Evolutionary conservation across 2,329 filamentous ascomycete genomes (phyloP).

Genomic region (Sporothrix dimorphospora): DNA sequence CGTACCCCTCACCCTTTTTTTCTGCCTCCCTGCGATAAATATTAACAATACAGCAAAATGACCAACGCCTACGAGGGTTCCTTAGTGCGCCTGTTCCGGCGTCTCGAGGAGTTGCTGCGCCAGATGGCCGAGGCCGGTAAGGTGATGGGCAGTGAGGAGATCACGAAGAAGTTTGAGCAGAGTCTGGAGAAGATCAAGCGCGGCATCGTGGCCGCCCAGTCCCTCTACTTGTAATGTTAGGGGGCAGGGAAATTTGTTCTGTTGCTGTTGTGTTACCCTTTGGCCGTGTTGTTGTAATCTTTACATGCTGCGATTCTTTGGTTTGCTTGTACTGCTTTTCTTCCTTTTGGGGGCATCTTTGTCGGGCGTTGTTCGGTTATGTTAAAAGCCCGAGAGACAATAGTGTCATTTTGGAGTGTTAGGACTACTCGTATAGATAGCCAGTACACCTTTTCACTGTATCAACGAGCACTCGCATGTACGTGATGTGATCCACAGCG

Average conservation of each 20-base stretch:
- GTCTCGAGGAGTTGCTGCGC: slow-evolving; percentile 88
- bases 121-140: slow-evolving; percentile 96
- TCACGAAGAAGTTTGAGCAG: slow-evolving; percentile 89
- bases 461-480: background rate
- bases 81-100: slow-evolving; percentile 92
- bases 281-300: background rate
- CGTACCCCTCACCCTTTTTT: slow-evolving; percentile 7
- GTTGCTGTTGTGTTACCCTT: background rate
- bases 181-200: slow-evolving; percentile 83
- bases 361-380: slow-evolving; percentile 15
- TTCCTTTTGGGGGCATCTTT: background rate
- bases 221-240: slow-evolving; percentile 72
- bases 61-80: slow-evolving; percentile 97
- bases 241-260: background rate
- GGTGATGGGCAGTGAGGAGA: slow-evolving; percentile 96
- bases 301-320: background rate
- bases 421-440: background rate
- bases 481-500: background rate
- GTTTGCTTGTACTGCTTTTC: background rate
- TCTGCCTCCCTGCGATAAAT: background rate
- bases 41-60: slow-evolving; percentile 73
- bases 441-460: slow-evolving; percentile 6
- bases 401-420: background rate
- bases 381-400: slow-evolving; percentile 7
- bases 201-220: slow-evolving; percentile 94